phyloP scores from a whole-genome alignment of 148 eudicot species.

The Cornus suecica region DNA sequence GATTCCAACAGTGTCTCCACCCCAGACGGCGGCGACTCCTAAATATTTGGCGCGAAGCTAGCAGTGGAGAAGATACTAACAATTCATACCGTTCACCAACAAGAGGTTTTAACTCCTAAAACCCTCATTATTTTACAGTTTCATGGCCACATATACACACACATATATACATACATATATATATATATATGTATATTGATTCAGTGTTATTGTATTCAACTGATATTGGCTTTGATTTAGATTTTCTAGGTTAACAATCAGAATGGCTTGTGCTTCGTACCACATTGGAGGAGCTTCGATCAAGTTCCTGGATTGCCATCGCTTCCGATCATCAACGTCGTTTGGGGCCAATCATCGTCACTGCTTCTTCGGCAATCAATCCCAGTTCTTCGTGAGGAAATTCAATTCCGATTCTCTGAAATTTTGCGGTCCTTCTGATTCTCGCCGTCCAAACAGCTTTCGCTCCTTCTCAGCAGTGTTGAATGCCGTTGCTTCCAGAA shows the following conservation, averaged over 20 bases:
- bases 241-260: not conserved
- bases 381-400: not conserved
- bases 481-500: constrained; percentile 17
- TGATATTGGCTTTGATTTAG: not conserved
- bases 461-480: constrained; percentile 16
- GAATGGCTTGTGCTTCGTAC: constrained; percentile 24
- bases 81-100: not conserved
- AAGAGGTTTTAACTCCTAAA: not conserved
- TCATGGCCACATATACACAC: no score
- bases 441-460: not conserved
- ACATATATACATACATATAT: no score
- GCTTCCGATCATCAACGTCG: not conserved
- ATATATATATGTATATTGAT: no score
- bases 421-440: constrained; percentile 1
- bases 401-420: not conserved
- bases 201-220: no score
- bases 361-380: not conserved
- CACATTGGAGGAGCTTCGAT: constrained; percentile 19
- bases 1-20: no score
- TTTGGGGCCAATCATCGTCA: not conserved
- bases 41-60: no score
- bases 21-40: no score
- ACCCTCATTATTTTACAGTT: not conserved
- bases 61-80: no score
- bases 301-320: not conserved